Base-by-base conservation (phyloP, 2,329 filamentous ascomycete species). In the Exserohilum rostratum region DNA sequence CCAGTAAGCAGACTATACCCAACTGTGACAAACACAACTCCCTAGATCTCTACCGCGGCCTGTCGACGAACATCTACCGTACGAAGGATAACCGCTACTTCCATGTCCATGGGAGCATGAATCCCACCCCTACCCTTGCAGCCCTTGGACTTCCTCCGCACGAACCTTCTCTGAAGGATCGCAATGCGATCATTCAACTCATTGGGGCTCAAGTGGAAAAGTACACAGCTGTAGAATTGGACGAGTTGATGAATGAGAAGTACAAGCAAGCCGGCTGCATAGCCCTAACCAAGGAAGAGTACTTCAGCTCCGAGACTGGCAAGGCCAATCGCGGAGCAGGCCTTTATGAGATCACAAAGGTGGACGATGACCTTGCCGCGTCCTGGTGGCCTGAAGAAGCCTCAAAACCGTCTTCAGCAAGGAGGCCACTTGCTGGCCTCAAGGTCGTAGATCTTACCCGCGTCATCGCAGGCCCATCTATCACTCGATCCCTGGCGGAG, bases 361-460 rank as follows among this genome's bases (percentile, higher is more conserved):
- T 71, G 4, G 50, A 65, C 2, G 67, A 64, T 10, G 46, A 57
- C 0, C 58, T 67, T 1, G 74, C 77, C 34, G 56, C 68, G 0
- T 62, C 74, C 0, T 81, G 79, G 79, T 82, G 80, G 80, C 74
- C 75, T 3, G 64, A 43, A 4, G 22, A 25, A 4, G 22, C 22
- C 22, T 44, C 58, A 0, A 62, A 66, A 1, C 71, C 77, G 0
- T 53, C 74, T 0, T 34, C 27, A 12, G 35, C 12, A 15, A 60
- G 66, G 17, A 63, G 78, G 11, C 80, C 80, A 0, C 76, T 83
- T 0, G 78, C 77, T 1, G 80, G 81, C 0, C 66, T 83, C 33
- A 80, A 79, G 44, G 77, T 85, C 1, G 67, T 85, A 7, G 83
- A 85, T 50, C 61, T 82, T 4, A 77, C 76, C 6, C 70, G 81